A percentile compares a stretch with the other conserved stretches of the same genome.
phyloP scores from a whole-genome alignment of 2,329 filamentous ascomycete genomes.

The Pseudogymnoascus pannorum region DNA sequence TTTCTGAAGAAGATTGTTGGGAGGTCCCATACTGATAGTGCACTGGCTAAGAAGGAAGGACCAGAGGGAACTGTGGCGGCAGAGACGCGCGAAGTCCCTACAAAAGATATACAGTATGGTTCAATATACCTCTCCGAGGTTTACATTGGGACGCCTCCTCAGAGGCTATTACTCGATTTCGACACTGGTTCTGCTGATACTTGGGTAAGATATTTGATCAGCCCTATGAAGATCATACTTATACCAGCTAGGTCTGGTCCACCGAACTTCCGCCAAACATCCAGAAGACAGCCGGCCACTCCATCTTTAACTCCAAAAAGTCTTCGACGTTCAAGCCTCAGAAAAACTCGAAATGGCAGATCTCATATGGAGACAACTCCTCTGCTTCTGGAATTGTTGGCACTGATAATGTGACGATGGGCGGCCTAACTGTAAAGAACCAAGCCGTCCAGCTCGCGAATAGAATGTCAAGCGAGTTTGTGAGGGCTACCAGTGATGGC shows the following conservation, averaged over 20 bases:
- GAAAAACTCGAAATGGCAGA: conserved; percentile 50
- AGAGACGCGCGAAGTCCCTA: conserved; percentile 43
- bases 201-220: conserved; percentile 43
- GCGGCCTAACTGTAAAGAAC: conserved; percentile 51
- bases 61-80: conserved; percentile 27
- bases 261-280: conserved; percentile 37
- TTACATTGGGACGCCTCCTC: conserved; percentile 55
- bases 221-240: not conserved
- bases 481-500: conserved; percentile 50
- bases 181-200: conserved; percentile 66
- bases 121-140: conserved; percentile 57
- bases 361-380: conserved; percentile 62
- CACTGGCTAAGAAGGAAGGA: conserved; percentile 39
- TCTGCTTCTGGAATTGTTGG: conserved; percentile 58
- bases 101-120: conserved; percentile 62
- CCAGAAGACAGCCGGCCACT: conserved; percentile 36
- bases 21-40: conserved; percentile 38
- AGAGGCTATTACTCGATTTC: conserved; percentile 57
- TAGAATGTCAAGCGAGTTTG: conserved; percentile 50
- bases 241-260: conserved; percentile 44
- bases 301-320: conserved; percentile 51
- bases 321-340: conserved; percentile 51
- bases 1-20: conserved; percentile 42
- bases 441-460: conserved; percentile 61
- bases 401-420: conserved; percentile 54